Percentiles rank a stretch among this genome's conserved stretches.
Evolutionary conservation across 2,329 filamentous ascomycete species (phyloP).

Genomic region (Cladorrhinum sp.): DNA sequence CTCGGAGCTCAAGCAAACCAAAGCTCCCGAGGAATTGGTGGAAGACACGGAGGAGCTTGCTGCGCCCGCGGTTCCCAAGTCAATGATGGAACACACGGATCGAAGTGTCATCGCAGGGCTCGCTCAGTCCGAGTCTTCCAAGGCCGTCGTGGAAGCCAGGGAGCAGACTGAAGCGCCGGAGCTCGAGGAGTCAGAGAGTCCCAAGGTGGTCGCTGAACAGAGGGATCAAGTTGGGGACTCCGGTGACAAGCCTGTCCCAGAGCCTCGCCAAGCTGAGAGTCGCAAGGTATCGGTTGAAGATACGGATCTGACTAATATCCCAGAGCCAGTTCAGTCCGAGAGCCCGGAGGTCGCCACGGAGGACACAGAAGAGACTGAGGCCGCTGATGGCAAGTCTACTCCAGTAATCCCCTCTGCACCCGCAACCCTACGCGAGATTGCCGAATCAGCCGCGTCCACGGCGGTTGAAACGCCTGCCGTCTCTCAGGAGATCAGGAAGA

Average conservation of each 20-base stretch:
- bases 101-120: too few relatives aligned
- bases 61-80: neutral
- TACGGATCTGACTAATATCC: too few relatives aligned
- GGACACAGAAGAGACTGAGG: neutral
- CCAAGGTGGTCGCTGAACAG: neutral
- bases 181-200: neutral
- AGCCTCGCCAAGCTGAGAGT: neutral
- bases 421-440: neutral
- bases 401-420: neutral
- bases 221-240: neutral
- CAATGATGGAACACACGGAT: neutral
- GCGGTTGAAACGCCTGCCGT: neutral
- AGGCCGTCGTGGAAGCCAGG: neutral
- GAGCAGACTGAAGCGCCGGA: neutral
- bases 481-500: conserved; percentile 3
- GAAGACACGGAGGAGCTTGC: neutral
- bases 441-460: conserved; percentile 4
- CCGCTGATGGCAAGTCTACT: neutral
- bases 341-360: neutral
- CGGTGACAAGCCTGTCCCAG: too few relatives aligned
- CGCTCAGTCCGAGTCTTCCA: neutral
- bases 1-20: neutral
- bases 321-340: too few relatives aligned
- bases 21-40: neutral
- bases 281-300: neutral